These are phyloP conservation scores for Clitopilus hobsonii DNA, from an alignment of 768 basidiomycete species.

Conservation along the genomic window DNA sequence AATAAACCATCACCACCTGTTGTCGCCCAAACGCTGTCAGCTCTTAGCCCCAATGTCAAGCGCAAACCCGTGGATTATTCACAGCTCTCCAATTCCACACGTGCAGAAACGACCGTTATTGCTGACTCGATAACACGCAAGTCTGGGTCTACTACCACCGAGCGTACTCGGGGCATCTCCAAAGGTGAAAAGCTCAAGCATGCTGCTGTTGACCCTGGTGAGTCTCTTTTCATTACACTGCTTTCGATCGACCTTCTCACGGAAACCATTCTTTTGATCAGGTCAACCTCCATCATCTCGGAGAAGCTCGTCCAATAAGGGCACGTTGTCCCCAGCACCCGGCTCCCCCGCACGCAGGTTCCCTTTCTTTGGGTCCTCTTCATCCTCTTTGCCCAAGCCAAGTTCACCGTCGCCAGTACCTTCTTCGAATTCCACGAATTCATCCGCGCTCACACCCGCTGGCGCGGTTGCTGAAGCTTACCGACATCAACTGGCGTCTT, in stretches of 20 bases:
- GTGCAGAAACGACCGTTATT: background rate
- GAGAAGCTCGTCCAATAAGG: background rate
- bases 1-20: background rate
- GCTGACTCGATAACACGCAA: background rate
- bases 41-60: background rate
- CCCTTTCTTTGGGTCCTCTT: background rate
- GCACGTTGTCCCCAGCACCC: background rate
- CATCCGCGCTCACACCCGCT: conserved; percentile 37
- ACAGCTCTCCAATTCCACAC: conserved; percentile 1
- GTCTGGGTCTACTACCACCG: background rate
- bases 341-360: background rate
- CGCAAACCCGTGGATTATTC: conserved; percentile 1
- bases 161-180: background rate
- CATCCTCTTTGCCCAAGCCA: background rate
- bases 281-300: background rate
- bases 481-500: conserved; percentile 33
- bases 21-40: background rate
- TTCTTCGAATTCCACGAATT: background rate
- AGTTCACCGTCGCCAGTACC: background rate
- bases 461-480: conserved; percentile 43
- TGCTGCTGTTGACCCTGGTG: background rate
- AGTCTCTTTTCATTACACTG: background rate
- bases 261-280: background rate
- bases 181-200: background rate
- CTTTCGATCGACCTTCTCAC: background rate